Conservation (phyloP, 805 yeast genomes). For the Priceomyces melissophilus region DNA sequence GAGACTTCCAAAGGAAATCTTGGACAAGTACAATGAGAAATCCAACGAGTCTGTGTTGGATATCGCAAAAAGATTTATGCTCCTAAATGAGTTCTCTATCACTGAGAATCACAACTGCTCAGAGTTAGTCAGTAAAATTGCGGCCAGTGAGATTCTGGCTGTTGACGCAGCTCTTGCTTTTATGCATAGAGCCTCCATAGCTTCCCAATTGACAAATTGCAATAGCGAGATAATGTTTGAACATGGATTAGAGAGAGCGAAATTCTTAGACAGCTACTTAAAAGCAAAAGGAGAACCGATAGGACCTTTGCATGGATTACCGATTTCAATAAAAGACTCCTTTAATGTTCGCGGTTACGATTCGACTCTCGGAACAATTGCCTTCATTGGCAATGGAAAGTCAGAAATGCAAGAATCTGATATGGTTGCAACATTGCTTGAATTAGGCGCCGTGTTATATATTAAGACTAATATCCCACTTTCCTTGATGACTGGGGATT, state of each 20-base stretch:
- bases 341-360: constrained; percentile 46
- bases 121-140: constrained; percentile 13
- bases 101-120: constrained; percentile 17
- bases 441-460: constrained; percentile 49
- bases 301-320: constrained; percentile 31
- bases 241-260: constrained; percentile 21
- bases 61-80: constrained; percentile 11
- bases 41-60: constrained; percentile 1
- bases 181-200: constrained; percentile 55
- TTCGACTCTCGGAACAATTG: constrained; percentile 48
- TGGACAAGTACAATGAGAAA: constrained; percentile 1
- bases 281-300: constrained; percentile 11
- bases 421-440: constrained; percentile 36
- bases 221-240: constrained; percentile 34
- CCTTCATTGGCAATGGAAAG: constrained; percentile 36
- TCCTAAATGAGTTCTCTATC: constrained; percentile 34
- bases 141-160: constrained; percentile 21
- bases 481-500: constrained; percentile 49
- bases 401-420: constrained; percentile 25
- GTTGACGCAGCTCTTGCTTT: constrained; percentile 50
- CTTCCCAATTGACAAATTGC: constrained; percentile 50
- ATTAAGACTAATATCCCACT: constrained; percentile 54
- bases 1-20: constrained; percentile 1
- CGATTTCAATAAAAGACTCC: constrained; percentile 39
- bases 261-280: constrained; percentile 20